These are phyloP conservation scores for Rhodotorula mucilaginosa DNA, from an alignment of 1,284 basidiomycete species.

Conservation along the genomic window DNA sequence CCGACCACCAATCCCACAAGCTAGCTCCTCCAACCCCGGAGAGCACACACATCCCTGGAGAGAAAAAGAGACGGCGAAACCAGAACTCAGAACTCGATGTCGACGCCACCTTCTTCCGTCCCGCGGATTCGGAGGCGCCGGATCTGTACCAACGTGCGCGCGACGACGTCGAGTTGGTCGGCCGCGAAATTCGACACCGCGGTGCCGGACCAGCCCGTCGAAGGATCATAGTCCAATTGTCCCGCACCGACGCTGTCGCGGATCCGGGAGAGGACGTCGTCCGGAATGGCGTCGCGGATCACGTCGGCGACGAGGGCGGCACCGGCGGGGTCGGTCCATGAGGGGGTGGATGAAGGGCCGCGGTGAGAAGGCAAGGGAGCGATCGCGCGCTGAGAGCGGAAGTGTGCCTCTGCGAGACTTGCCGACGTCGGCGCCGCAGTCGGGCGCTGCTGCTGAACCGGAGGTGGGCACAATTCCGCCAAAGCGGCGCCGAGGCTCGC, in stretches of 20 bases:
- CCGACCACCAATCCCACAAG: too few species aligned
- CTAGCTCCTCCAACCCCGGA: too few species aligned
- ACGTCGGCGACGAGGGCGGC: background rate
- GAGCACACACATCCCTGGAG: too few species aligned
- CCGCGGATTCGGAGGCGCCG: background rate
- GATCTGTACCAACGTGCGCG: background rate
- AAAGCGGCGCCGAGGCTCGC: background rate
- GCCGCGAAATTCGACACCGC: background rate
- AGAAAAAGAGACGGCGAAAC: too few species aligned
- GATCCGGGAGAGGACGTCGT: background rate
- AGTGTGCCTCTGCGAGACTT: constrained; percentile 9
- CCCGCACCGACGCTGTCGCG: background rate
- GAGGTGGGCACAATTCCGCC: background rate
- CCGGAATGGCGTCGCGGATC: background rate
- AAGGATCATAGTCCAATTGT: background rate
- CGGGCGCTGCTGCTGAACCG: background rate
- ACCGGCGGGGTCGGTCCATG: too few species aligned
- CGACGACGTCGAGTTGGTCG: background rate
- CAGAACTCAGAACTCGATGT: background rate
- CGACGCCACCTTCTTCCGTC: background rate
- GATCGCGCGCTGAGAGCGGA: constrained; percentile 12
- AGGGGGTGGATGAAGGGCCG: too few species aligned
- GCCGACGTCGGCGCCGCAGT: constrained; percentile 5
- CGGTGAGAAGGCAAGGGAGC: constrained; percentile 4
- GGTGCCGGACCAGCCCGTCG: background rate